phyloP scores from a whole-genome alignment of 441 rosid species.

The Bruguiera hainesii region DNA sequence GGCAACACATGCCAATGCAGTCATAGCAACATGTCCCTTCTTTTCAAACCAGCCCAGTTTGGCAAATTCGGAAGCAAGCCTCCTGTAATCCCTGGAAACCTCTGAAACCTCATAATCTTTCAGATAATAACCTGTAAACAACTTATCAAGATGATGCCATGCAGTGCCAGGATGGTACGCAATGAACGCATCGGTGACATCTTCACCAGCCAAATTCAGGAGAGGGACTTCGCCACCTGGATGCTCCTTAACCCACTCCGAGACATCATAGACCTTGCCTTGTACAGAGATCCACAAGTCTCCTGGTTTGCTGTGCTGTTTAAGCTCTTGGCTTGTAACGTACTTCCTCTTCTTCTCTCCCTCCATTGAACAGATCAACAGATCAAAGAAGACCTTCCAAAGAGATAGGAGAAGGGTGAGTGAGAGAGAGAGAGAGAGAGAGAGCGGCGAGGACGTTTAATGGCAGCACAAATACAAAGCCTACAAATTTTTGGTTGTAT shows the following conservation, averaged over 20 bases:
- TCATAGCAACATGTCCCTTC: slow-evolving; percentile 63
- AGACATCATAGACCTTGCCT: slow-evolving; percentile 81
- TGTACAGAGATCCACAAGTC: slow-evolving; percentile 91
- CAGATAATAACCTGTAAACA: slow-evolving; percentile 68
- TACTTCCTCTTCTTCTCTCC: slow-evolving; percentile 33
- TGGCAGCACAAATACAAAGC: too few species aligned
- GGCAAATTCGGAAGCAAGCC: slow-evolving; percentile 45
- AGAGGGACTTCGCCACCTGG: slow-evolving; percentile 82
- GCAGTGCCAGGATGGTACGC: slow-evolving; percentile 94
- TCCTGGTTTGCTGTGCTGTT: slow-evolving; percentile 54
- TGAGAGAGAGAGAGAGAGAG: too few species aligned
- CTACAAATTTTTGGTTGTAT: too few species aligned
- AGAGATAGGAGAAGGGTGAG: too few species aligned
- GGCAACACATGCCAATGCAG: slow-evolving; percentile 26
- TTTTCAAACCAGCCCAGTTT: slow-evolving; percentile 61
- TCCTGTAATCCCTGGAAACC: slow-evolving; percentile 71
- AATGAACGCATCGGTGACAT: slow-evolving; percentile 88
- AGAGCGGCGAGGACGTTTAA: too few species aligned
- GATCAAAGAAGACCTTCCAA: too few species aligned
- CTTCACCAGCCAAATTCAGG: slow-evolving; percentile 75
- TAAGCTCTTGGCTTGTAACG: slow-evolving; percentile 60
- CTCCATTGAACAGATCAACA: too few species aligned
- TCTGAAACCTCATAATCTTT: slow-evolving; percentile 58
- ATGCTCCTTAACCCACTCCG: slow-evolving; percentile 69
- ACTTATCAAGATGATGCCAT: slow-evolving; percentile 54